Conservation (phyloP, 1,284 basidiomycete genomes). For the Rhodotorula sp. region DNA sequence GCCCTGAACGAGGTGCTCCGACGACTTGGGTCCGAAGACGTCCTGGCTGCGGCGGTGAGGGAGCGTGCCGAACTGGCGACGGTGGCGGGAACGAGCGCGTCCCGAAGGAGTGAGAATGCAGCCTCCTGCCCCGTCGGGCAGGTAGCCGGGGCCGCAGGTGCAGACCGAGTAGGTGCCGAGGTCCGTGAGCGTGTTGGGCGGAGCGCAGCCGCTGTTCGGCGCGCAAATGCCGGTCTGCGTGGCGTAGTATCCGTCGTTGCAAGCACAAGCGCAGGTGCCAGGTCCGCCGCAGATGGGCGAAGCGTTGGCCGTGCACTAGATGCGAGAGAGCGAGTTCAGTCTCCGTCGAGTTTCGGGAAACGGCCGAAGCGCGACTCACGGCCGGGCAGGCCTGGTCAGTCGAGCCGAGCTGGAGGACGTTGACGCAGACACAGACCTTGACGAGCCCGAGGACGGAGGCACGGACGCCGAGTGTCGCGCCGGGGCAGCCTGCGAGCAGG, state of each 20-base stretch:
- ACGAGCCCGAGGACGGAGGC: slow-evolving; percentile 10
- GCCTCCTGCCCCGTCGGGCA: slow-evolving; percentile 11
- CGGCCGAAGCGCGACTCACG: background rate
- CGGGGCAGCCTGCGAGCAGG: slow-evolving; percentile 1
- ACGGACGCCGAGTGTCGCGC: slow-evolving; percentile 15
- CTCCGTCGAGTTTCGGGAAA: background rate
- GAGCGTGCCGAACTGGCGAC: slow-evolving; percentile 8
- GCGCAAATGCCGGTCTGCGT: slow-evolving; percentile 10
- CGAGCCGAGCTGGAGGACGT: slow-evolving; percentile 3
- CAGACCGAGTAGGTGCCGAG: background rate
- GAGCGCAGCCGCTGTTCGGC: slow-evolving; percentile 4
- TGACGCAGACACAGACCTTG: slow-evolving; percentile 23
- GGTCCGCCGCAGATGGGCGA: slow-evolving; percentile 12
- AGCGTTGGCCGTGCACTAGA: slow-evolving; percentile 20
- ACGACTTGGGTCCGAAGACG: slow-evolving; percentile 13
- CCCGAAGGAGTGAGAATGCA: slow-evolving; percentile 14
- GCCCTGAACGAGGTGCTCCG: background rate
- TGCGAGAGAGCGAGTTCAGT: background rate
- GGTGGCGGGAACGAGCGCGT: slow-evolving; percentile 13
- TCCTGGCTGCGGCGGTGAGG: slow-evolving; percentile 7
- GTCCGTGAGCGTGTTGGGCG: slow-evolving; percentile 4
- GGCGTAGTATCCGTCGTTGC: slow-evolving; percentile 18
- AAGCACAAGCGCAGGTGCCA: slow-evolving; percentile 21
- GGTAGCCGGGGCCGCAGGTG: slow-evolving; percentile 14
- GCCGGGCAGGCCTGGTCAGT: slow-evolving; percentile 4